Conservation (phyloP, 345 rosid genomes). For the Hirschfeldia incana region DNA sequence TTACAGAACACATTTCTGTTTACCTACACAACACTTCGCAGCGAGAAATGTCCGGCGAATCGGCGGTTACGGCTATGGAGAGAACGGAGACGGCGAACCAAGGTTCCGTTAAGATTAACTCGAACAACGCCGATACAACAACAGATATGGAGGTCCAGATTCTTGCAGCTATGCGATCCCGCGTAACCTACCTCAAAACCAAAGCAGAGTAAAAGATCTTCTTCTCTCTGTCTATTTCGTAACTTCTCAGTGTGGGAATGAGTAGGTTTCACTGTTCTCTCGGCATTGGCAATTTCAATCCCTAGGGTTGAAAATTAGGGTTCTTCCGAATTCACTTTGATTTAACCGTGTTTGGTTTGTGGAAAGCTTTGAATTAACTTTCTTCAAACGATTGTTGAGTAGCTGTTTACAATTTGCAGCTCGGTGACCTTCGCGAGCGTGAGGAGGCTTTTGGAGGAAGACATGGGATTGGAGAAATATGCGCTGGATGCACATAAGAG, state of each 20-base stretch:
- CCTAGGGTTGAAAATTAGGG: constrained; percentile 9
- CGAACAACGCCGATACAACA: constrained; percentile 17
- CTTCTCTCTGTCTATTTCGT: not conserved
- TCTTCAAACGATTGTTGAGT: not conserved
- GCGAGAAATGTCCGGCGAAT: constrained; percentile 44
- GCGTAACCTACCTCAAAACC: constrained; percentile 60
- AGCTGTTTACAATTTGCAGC: constrained; percentile 40
- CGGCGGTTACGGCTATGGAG: constrained; percentile 31
- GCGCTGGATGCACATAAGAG: constrained; percentile 80
- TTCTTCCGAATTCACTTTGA: not conserved
- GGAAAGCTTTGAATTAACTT: not conserved
- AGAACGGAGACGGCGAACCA: constrained; percentile 14
- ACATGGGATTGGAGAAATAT: constrained; percentile 60
- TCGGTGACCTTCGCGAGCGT: constrained; percentile 79
- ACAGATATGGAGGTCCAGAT: constrained; percentile 57
- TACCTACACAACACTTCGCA: not conserved
- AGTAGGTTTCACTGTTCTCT: not conserved
- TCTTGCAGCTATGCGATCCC: constrained; percentile 68
- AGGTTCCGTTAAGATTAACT: not conserved
- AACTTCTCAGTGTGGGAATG: not conserved
- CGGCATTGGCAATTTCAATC: not conserved
- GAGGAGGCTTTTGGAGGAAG: constrained; percentile 81
- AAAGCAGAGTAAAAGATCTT: constrained; percentile 59
- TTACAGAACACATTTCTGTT: not conserved
- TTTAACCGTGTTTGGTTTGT: not conserved